Percentiles rank a stretch among this genome's conserved stretches.
Evolutionary conservation across 169 alveolate species (phyloP).

Genomic region (Cyclospora cayetanensis): DNA sequence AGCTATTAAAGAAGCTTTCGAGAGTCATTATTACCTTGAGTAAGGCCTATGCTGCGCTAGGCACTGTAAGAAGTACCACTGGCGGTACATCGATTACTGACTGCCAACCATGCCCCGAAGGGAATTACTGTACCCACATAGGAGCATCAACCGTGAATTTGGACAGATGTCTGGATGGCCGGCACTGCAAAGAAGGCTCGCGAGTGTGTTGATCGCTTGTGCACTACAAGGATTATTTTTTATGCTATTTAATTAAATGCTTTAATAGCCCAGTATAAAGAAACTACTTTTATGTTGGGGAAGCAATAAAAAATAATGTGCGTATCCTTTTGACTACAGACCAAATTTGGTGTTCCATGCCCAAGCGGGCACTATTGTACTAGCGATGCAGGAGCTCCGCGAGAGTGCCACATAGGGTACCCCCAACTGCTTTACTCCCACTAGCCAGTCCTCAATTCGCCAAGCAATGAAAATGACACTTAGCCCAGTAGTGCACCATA

Average conservation of each 20-base stretch:
- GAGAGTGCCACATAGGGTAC: conserved; percentile 40
- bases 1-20: too few relatives aligned
- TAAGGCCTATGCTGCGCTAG: too few relatives aligned
- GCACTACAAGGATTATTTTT: not conserved
- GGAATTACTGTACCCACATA: not conserved
- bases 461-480: too few relatives aligned
- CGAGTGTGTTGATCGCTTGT: not conserved
- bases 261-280: not conserved
- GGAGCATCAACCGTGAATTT: conserved; percentile 40
- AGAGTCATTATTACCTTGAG: too few relatives aligned
- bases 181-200: conserved; percentile 55
- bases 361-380: conserved; percentile 39
- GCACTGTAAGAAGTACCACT: not conserved
- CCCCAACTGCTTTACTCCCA: too few relatives aligned
- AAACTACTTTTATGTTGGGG: not conserved
- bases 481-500: too few relatives aligned
- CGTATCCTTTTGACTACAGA: not conserved
- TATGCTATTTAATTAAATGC: not conserved
- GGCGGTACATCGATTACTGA: not conserved
- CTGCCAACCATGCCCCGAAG: conserved; percentile 49
- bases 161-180: conserved; percentile 26
- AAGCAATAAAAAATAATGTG: not conserved
- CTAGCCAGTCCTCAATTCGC: too few relatives aligned
- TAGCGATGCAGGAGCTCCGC: not conserved
- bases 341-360: conserved; percentile 55